These are phyloP conservation scores for Pelargonium nanum DNA, from an alignment of 345 rosid species.

Conservation along the genomic window DNA sequence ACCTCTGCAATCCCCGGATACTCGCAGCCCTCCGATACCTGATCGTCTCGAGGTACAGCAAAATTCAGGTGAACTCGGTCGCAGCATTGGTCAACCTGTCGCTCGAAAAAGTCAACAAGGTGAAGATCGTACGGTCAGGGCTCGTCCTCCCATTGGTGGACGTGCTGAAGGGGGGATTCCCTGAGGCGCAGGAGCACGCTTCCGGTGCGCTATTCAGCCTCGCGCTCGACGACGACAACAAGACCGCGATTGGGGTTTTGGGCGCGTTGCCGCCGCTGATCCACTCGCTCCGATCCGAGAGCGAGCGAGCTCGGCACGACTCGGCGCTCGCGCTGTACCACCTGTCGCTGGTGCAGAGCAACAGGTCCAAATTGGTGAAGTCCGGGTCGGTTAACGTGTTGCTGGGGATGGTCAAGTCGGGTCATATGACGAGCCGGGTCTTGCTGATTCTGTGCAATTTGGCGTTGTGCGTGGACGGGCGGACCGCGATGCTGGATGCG, in stretches of 20 bases:
- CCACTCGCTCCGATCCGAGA: conserved; percentile 43
- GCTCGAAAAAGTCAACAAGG: conserved; percentile 52
- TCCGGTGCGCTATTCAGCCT: conserved; percentile 69
- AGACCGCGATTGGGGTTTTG: conserved; percentile 74
- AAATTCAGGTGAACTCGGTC: conserved; percentile 54
- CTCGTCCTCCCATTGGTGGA: conserved; percentile 57
- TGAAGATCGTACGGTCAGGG: conserved; percentile 79
- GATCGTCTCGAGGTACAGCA: conserved; percentile 43
- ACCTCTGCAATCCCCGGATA: conserved; percentile 45
- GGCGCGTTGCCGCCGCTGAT: conserved; percentile 77
- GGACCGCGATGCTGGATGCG: conserved; percentile 56
- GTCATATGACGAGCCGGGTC: conserved; percentile 37
- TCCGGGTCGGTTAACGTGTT: conserved; percentile 52
- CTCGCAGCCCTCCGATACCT: conserved; percentile 41
- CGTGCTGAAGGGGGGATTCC: conserved; percentile 56
- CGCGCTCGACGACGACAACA: conserved; percentile 66
- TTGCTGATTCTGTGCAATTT: conserved; percentile 47
- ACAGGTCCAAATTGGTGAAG: conserved; percentile 48
- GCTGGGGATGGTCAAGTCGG: conserved; percentile 46
- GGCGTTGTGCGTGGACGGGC: conserved; percentile 44
- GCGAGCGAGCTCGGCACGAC: conserved; percentile 60
- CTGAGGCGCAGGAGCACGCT: conserved; percentile 77
- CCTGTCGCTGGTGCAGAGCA: conserved; percentile 58
- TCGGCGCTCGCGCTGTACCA: conserved; percentile 80
- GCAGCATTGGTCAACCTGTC: conserved; percentile 79